A percentile compares a stretch with the other conserved stretches of the same genome.
These are phyloP conservation scores for Artemisia argyi DNA, from an alignment of 129 eudicot genomes.

Conservation along the genomic window DNA sequence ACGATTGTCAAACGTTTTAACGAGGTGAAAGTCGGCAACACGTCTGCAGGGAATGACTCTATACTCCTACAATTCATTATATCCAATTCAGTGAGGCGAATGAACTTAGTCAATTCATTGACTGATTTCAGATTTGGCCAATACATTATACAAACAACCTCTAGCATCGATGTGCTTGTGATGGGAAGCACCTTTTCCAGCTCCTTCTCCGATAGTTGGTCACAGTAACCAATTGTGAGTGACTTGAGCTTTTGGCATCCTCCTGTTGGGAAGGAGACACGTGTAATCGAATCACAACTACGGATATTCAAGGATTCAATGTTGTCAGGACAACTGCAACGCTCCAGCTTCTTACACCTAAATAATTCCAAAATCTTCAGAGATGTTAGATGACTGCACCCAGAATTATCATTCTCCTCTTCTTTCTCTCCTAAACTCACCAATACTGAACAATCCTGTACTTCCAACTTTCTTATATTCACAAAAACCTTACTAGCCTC, in stretches of 20 bases:
- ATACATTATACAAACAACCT: background rate
- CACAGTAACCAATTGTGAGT: background rate
- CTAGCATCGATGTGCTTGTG: background rate
- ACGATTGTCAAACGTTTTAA: background rate
- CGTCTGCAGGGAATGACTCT: background rate
- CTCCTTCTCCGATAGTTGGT: background rate
- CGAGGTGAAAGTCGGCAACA: background rate
- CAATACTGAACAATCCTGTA: conserved; percentile 7
- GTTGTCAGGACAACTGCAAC: background rate
- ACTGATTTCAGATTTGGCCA: background rate
- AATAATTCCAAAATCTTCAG: background rate
- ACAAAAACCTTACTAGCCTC: no score
- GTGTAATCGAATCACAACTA: background rate
- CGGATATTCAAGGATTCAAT: background rate
- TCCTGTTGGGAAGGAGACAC: conserved; percentile 2
- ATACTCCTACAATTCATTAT: background rate
- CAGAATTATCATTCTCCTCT: background rate
- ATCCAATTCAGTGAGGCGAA: background rate
- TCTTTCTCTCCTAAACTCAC: conserved; percentile 20
- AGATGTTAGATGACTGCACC: conserved; percentile 8
- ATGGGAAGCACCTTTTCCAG: background rate
- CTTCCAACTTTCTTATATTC: no score
- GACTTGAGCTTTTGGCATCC: conserved; percentile 7
- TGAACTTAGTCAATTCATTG: background rate
- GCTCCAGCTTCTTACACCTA: background rate